Evolutionary conservation across 805 yeast genomes (phyloP), one percentile per base, ranked within the genome.

Genomic region (Cyberlindnera amylophila): DNA sequence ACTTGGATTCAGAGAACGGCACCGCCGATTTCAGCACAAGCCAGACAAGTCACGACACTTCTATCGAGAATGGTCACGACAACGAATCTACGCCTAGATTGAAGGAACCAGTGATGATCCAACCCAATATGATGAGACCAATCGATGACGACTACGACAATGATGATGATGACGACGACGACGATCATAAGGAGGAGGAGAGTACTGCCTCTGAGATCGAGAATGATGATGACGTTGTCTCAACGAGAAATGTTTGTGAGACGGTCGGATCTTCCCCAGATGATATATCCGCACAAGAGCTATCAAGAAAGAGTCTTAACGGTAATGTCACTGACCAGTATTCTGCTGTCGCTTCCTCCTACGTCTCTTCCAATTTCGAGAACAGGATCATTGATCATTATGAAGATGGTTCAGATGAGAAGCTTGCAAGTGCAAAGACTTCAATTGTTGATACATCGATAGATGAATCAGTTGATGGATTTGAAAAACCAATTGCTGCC

Each of bases 401-500:
- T 27, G 38, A 54, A 32, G 51, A 41, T 3, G 49, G 34, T n/a
- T 54, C 58, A 2, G 51, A 47, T 8, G 57, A 52, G 5, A 41
- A 38, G 27, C 39, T 52, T 31, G 14, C 41, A 2, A 36, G 42
- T 12, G 43, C 42, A 4, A 44, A 34, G 27, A 33, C 31, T 3
- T 40, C 50, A 10, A 11, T 39, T 1, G 27, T 32, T 15, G 45
- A 46, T 14, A 33, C 28, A 5, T 35, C 42, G 3, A n/a, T 23
- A 4, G 45, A 41, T 11, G 43, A 24, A 12, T 45, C 50, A 6
- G 15, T 31, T 16, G 54, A 49, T 12, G 43, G 30, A 1, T 44
- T 50, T 29, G 59, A 53, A 16, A 54, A 52, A 23, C 62, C 62
- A 16, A 55, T 57, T 32, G 62, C 62, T 10, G 42, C 59, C 2